These are phyloP conservation scores for Tylopilus balloui DNA, from an alignment of 768 basidiomycete species.

Conservation along the genomic window DNA sequence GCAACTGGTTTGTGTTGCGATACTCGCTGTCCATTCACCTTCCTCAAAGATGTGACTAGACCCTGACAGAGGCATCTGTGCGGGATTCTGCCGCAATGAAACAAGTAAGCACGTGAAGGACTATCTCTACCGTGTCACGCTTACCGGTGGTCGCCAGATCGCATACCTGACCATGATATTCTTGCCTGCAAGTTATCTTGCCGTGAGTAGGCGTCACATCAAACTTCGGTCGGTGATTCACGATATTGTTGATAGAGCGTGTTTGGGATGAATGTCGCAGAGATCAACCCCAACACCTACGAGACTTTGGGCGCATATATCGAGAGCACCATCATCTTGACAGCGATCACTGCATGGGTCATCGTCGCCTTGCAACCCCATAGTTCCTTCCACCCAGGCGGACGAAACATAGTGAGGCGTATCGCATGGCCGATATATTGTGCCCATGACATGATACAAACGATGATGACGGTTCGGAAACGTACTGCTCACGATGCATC, in stretches of 20 bases:
- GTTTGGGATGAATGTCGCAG: slow-evolving; percentile 26
- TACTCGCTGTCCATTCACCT: slow-evolving; percentile 21
- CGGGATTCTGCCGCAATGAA: slow-evolving; percentile 41
- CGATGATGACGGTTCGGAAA: not conserved
- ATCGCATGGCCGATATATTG: slow-evolving; percentile 20
- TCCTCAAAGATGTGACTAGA: slow-evolving; percentile 6
- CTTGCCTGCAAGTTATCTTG: slow-evolving; percentile 48
- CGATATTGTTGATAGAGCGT: slow-evolving; percentile 25
- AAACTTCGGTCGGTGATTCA: not conserved
- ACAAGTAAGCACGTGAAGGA: slow-evolving; percentile 14
- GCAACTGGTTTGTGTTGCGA: slow-evolving; percentile 29
- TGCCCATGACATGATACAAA: not conserved
- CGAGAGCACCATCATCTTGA: slow-evolving; percentile 45
- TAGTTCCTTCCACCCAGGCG: slow-evolving; percentile 19
- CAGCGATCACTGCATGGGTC: slow-evolving; percentile 49
- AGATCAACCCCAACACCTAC: slow-evolving; percentile 28
- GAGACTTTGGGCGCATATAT: slow-evolving; percentile 37
- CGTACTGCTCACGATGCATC: no score
- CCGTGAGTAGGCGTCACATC: slow-evolving; percentile 15
- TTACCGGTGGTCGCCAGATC: slow-evolving; percentile 33
- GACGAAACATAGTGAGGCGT: slow-evolving; percentile 8
- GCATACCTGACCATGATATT: slow-evolving; percentile 60
- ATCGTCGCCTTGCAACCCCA: slow-evolving; percentile 47
- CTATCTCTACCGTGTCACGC: not conserved
- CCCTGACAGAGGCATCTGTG: slow-evolving; percentile 44